These are phyloP conservation scores for Curvularia lunata DNA, from an alignment of 2,329 filamentous ascomycete species.

Conservation along the genomic window DNA sequence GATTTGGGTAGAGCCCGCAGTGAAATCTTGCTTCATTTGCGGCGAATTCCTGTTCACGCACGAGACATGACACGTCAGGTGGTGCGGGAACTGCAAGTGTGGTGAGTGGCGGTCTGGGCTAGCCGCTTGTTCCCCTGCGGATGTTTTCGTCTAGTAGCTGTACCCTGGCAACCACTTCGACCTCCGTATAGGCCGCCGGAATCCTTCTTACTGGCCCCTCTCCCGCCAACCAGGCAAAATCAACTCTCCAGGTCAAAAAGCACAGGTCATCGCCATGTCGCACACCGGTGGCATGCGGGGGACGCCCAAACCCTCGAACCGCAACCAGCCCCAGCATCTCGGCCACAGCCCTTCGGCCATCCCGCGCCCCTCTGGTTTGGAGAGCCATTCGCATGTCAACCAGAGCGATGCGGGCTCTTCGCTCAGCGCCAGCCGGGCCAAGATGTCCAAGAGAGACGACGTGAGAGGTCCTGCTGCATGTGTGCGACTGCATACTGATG, in stretches of 20 bases:
- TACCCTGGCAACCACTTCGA: conserved; percentile 37
- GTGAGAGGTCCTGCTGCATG: conserved; percentile 60
- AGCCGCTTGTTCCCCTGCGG: conserved; percentile 23
- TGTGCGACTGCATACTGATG: conserved; percentile 12
- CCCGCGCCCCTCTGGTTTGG: conserved; percentile 74
- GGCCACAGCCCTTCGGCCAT: conserved; percentile 72
- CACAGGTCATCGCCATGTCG: conserved; percentile 58
- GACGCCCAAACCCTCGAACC: conserved; percentile 72
- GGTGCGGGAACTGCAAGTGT: conserved; percentile 1
- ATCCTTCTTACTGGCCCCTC: conserved; percentile 27
- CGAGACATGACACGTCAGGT: conserved; percentile 6
- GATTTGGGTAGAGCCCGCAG: neutral
- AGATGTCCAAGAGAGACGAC: conserved; percentile 98
- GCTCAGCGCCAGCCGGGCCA: conserved; percentile 91
- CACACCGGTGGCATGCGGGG: conserved; percentile 70
- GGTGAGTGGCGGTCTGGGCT: conserved; percentile 20
- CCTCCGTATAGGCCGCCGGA: conserved; percentile 24
- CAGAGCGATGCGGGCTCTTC: conserved; percentile 70
- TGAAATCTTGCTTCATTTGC: neutral
- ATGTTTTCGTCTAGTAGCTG: conserved; percentile 29
- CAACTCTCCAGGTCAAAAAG: conserved; percentile 25
- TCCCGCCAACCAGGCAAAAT: conserved; percentile 29
- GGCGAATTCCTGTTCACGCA: conserved; percentile 4
- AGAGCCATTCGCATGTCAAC: conserved; percentile 57
- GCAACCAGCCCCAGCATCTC: conserved; percentile 62